These are phyloP conservation scores for Ligustrum vulgare DNA, from an alignment of 257 asterid genomes.

Conservation along the genomic window DNA sequence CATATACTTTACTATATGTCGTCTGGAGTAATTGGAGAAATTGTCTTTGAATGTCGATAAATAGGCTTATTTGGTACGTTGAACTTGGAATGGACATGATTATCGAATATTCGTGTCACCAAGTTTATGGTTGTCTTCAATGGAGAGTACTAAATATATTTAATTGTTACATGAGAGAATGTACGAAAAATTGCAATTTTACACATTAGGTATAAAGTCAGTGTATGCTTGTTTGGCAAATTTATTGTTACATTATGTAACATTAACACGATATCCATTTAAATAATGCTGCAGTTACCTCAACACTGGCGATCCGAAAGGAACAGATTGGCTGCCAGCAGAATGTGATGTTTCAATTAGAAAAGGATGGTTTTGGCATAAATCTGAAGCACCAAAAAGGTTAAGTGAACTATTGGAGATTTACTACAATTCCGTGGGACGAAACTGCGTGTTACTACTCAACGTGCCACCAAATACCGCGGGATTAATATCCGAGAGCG, in stretches of 20 bases:
- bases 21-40: no score
- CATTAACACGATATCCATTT: neutral
- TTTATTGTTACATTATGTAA: slow-evolving; percentile 1
- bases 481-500: slow-evolving; percentile 69
- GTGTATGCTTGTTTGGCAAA: neutral
- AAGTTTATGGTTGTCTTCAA: neutral
- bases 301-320: slow-evolving; percentile 73
- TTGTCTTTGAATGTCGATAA: neutral
- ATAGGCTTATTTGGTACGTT: neutral
- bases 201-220: neutral
- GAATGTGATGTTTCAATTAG: slow-evolving; percentile 94
- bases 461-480: slow-evolving; percentile 85
- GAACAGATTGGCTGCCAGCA: slow-evolving; percentile 86
- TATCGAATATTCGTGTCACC: neutral
- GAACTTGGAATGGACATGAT: neutral
- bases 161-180: neutral
- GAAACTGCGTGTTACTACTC: slow-evolving; percentile 77
- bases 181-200: neutral
- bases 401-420: slow-evolving; percentile 56
- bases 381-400: slow-evolving; percentile 64
- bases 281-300: slow-evolving; percentile 59
- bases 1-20: no score
- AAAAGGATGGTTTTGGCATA: slow-evolving; percentile 93
- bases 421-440: slow-evolving; percentile 91
- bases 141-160: neutral